A percentile compares a stretch with the other conserved stretches of the same genome.
Evolutionary conservation across 2,329 filamentous ascomycete species (phyloP).

Genomic region (Leptographium radiaticola): DNA sequence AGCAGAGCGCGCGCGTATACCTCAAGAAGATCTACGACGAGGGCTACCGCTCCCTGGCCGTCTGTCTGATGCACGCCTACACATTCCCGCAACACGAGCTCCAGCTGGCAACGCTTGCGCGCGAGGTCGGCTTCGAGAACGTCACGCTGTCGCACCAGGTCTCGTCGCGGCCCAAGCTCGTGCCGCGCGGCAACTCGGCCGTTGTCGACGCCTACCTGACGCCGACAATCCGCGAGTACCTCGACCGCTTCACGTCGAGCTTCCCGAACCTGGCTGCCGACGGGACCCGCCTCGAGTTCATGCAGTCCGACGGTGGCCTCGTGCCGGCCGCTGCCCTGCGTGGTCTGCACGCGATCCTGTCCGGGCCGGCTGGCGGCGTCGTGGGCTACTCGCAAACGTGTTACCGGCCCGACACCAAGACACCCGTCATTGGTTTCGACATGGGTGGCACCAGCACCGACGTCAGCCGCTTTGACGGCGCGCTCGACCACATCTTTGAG

Average conservation of each 20-base stretch:
- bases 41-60: conserved; percentile 33
- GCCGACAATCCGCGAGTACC: conserved; percentile 66
- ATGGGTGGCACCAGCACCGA: conserved; percentile 94
- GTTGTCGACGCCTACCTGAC: conserved; percentile 73
- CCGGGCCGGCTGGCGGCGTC: conserved; percentile 83
- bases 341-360: conserved; percentile 72
- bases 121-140: conserved; percentile 1
- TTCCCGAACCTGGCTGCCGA: conserved; percentile 68
- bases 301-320: conserved; percentile 73
- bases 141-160: background rate
- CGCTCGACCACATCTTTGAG: conserved; percentile 89
- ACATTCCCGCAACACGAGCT: conserved; percentile 9
- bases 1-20: conserved; percentile 38
- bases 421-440: conserved; percentile 87
- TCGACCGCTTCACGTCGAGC: conserved; percentile 58
- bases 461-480: conserved; percentile 75
- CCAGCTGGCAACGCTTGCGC: background rate
- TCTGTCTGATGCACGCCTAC: conserved; percentile 18
- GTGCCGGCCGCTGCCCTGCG: conserved; percentile 66
- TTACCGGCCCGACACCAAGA: conserved; percentile 75
- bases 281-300: conserved; percentile 63
- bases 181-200: conserved; percentile 62
- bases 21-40: conserved; percentile 46
- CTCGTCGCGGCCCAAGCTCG: conserved; percentile 62
- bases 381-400: conserved; percentile 64